Percentiles rank a stretch among this genome's conserved stretches.
phyloP scores from a whole-genome alignment of 164 flowering plant species.

The Magnolia kwangsiensis region DNA sequence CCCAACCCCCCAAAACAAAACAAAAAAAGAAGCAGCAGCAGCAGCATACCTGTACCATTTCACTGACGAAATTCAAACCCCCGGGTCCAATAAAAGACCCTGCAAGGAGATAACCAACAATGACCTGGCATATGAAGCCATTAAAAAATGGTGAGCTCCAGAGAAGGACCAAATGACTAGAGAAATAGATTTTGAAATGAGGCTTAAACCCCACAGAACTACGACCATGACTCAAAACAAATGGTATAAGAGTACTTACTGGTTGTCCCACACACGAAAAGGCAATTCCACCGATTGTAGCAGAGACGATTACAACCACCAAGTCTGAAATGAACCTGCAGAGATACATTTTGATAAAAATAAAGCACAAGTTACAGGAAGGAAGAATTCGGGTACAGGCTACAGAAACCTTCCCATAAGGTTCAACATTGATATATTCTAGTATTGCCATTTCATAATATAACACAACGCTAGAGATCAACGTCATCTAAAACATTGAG shows the following conservation, averaged over 20 bases:
- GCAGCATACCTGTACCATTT: conserved; percentile 82
- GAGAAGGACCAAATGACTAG: conserved; percentile 5
- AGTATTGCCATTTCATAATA: conserved; percentile 1
- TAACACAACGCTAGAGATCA: not conserved
- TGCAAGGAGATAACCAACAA: conserved; percentile 31
- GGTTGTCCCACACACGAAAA: conserved; percentile 95
- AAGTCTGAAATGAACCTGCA: conserved; percentile 89
- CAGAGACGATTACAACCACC: conserved; percentile 94
- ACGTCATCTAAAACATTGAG: not conserved
- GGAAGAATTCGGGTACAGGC: not conserved
- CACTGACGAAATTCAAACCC: conserved; percentile 79
- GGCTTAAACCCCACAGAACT: conserved; percentile 1
- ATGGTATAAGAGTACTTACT: conserved; percentile 42
- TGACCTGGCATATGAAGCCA: conserved; percentile 18
- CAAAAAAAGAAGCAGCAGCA: not conserved
- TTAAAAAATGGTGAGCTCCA: not conserved
- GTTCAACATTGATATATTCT: not conserved
- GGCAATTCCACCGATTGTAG: conserved; percentile 90
- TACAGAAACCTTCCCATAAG: not conserved
- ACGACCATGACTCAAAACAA: not conserved
- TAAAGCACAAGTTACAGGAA: conserved; percentile 6
- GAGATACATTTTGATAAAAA: conserved; percentile 4
- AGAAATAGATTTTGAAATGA: conserved; percentile 3
- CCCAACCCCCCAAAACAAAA: not conserved
- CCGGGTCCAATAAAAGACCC: conserved; percentile 97